A percentile compares a stretch with the other conserved stretches of the same genome.
Conservation (phyloP, 2,329 filamentous ascomycete genomes). For the Diplocarpon mali region DNA sequence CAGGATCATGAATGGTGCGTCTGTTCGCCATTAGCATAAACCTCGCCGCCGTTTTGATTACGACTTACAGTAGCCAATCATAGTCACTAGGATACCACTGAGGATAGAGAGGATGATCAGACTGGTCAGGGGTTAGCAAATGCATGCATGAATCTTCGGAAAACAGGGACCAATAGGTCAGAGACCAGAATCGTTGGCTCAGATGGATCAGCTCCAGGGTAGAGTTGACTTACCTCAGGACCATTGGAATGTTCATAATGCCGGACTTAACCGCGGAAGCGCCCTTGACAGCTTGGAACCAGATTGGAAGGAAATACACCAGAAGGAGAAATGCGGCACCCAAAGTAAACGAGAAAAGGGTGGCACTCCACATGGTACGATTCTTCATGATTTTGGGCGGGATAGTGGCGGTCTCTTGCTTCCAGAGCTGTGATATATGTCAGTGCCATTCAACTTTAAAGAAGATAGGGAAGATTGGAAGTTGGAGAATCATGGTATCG, state of each 20-base stretch:
- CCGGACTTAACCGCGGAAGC: constrained; percentile 34
- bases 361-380: constrained; percentile 28
- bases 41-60: too few relatives aligned
- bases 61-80: constrained; percentile 39
- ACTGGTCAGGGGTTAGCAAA: not conserved
- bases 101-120: constrained; percentile 23
- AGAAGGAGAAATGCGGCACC: constrained; percentile 29
- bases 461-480: not conserved
- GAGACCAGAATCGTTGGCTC: too few relatives aligned
- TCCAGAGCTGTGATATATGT: constrained; percentile 19
- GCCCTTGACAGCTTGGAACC: constrained; percentile 37
- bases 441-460: not conserved
- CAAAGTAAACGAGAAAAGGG: constrained; percentile 28
- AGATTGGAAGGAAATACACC: constrained; percentile 37
- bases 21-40: not conserved
- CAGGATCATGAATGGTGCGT: constrained; percentile 46
- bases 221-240: constrained; percentile 14
- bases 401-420: constrained; percentile 31
- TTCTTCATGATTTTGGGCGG: constrained; percentile 30
- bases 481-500: not conserved
- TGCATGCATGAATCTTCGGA: too few relatives aligned
- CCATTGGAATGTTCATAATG: constrained; percentile 30
- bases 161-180: too few relatives aligned
- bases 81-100: constrained; percentile 23
- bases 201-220: too few relatives aligned